Base-by-base conservation (phyloP, 768 basidiomycete genomes). In the Antrodiella citrinella region DNA sequence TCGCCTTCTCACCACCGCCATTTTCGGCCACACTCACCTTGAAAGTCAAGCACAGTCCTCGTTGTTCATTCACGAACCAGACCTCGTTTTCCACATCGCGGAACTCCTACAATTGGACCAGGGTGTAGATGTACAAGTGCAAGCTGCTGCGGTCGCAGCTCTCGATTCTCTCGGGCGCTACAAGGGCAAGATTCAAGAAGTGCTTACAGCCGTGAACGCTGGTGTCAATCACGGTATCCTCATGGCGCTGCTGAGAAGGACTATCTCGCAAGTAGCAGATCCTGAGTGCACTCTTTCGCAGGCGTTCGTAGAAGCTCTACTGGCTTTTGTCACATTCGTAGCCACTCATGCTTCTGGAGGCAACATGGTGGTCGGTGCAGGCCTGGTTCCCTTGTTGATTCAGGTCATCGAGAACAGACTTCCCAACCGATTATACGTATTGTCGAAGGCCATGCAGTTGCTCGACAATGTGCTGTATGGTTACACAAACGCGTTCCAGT, bases 141-240 rank as follows among this genome's bases (percentile, higher is more conserved):
- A 94, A 65, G 86, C 85, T 2, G 84, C 89, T 1, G 89, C 93
- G 13, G 77, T 98, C 50, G 79, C 85, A 22, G 85, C 90, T n/a
- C 74, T 98, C 51, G 96, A 99, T 64, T 90, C 90, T 12, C 77
- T 95, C 51, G 86, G 84, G 11, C 76, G 91, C 54, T 94, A 95
- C 64, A 80, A 91, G 53, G 74, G 71, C 52, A 91, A 86, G 62
- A 76, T 89, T 26, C 80, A 83, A 58, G 96, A 98, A 62, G 91
- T 95, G 35, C 67, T 96, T 43, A 84, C 85, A 3, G 85, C 93
- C 1, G 79, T 98, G 30, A 96, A 96, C 63, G 94, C 91, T 21
- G 91, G 91, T 41, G 91, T 97, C 49, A 96, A 92, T 59, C 96
- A 98, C 61, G 96, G 96, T 11, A 85, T 92, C 38, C 66, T 99